Percentiles rank a stretch among this genome's conserved stretches.
Evolutionary conservation across 164 flowering plant genomes (phyloP).

Genomic region (Vitis vinifera): ASM3070453v1 NC_081810.1:7395001-7395500

Average conservation of each 20-base stretch:
- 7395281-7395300: constrained; percentile 22
- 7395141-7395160: constrained; percentile 28
- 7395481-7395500: constrained; percentile 30
- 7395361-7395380: constrained; percentile 14
- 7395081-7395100: neutral
- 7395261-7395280: constrained; percentile 53
- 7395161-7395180: constrained; percentile 37
- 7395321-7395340: constrained; percentile 17
- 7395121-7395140: neutral
- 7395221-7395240: constrained; percentile 52
- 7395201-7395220: constrained; percentile 29
- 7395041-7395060: constrained; percentile 59
- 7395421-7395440: no score
- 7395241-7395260: constrained; percentile 39
- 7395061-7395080: constrained; percentile 58
- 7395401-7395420: constrained; percentile 10
- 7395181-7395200: constrained; percentile 32
- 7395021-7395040: constrained; percentile 66
- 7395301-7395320: constrained; percentile 5
- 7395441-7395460: neutral
- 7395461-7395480: neutral
- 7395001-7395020: constrained; percentile 54
- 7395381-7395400: constrained; percentile 24
- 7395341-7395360: constrained; percentile 25
- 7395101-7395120: neutral